Evolutionary conservation across 1,284 basidiomycete genomes (phyloP), one percentile per base, ranked within the genome.

Genomic region (Ceratobasidium sp.): DNA sequence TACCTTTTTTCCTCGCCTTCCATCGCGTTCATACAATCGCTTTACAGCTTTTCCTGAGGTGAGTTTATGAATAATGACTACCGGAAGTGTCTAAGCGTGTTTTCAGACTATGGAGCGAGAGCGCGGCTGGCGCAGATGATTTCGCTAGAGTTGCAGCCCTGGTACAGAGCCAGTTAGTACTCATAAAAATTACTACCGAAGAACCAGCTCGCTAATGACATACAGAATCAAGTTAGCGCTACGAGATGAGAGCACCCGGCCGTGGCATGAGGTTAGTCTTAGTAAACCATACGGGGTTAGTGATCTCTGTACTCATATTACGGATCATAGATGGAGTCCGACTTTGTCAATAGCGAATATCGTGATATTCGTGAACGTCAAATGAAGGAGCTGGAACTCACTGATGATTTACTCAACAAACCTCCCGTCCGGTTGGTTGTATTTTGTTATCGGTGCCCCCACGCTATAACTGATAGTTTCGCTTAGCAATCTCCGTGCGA

Each of bases 371-470:
- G 97, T 60, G 95, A 97, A 79, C 86, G 95, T 47, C 97, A 98
- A 84, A 96, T 98, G 94, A 91, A 94, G 81, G 93, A 98, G 82
- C 86, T 98, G 19, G 97, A 97, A 80, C 87, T 91, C 71, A 95
- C 98, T 80, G 96, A 98, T 81, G 96, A 97, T 81, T 84, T 96
- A 57, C 84, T 96, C 79, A 93, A 88, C 82, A 95, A 95, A 80
- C 87, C 92, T 8, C 94, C 94, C 9, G 90, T 97, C 33, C 87
- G 93, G 94, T 95, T 78, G 67, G 91, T 75, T 27, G 11, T n/a
- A 19, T 50, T 36, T 48, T 41, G 17, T 29, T 9, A 44, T 17
- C 15, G 44, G 41, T 81, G 11, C 48, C 51, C 63, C 15, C 2
- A 51, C 27, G 56, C 60, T 63, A 67, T 59, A 48, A 5, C 73